Conservation (phyloP, 495 filamentous ascomycete genomes). For the Hypoxylon fuscum region DNA sequence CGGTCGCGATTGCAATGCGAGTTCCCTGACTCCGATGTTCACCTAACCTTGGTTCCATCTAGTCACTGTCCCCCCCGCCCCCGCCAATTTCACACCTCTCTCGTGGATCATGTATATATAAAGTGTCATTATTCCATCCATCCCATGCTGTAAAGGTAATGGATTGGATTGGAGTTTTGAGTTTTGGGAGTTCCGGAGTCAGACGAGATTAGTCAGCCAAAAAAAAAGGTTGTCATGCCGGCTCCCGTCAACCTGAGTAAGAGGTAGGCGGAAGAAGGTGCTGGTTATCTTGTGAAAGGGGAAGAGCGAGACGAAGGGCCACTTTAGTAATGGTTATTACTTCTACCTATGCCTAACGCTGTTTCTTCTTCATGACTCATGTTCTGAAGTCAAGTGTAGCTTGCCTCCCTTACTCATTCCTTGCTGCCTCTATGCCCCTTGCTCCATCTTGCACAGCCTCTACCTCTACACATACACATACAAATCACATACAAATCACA, state of each 20-base stretch:
- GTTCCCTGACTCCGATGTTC: background rate
- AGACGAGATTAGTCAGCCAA: constrained; percentile 10
- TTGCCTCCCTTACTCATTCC: constrained; percentile 14
- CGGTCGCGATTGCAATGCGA: background rate
- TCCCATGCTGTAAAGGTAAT: background rate
- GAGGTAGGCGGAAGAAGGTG: constrained; percentile 14
- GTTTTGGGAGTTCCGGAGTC: constrained; percentile 7
- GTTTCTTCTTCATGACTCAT: constrained; percentile 26
- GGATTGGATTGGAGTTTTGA: constrained; percentile 12
- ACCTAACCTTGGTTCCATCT: background rate
- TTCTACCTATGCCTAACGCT: constrained; percentile 14
- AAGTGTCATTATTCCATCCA: constrained; percentile 17
- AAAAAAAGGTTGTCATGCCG: constrained; percentile 13
- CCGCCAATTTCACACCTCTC: too few species aligned
- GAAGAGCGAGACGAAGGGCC: constrained; percentile 8
- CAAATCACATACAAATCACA: background rate
- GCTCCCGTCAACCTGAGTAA: constrained; percentile 6
- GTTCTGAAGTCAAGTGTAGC: constrained; percentile 5
- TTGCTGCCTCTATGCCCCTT: constrained; percentile 1
- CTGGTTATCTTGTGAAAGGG: constrained; percentile 10
- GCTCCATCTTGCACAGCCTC: background rate
- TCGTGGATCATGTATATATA: constrained; percentile 18
- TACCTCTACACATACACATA: background rate
- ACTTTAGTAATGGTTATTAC: constrained; percentile 25
- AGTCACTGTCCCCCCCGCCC: background rate